Conservation (phyloP, 2,329 filamentous ascomycete species). For the Ophiostoma fasciatum region DNA sequence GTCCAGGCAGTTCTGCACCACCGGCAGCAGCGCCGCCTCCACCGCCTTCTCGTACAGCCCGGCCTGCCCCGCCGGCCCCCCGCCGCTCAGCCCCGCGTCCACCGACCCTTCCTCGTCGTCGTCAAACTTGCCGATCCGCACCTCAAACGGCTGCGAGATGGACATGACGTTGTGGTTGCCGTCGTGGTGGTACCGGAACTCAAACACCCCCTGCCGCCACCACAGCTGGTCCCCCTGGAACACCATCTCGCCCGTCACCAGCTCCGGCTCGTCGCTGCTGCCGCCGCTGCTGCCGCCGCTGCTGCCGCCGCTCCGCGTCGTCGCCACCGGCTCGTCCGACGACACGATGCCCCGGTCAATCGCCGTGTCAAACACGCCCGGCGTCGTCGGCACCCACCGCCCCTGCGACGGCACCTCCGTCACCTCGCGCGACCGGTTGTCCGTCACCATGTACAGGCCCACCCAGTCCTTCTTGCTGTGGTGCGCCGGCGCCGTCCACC, state of each 20-base stretch:
- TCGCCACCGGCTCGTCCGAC: constrained; percentile 43
- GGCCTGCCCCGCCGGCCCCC: constrained; percentile 20
- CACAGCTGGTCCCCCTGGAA: constrained; percentile 90
- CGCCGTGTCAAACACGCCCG: constrained; percentile 59
- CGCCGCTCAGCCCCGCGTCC: constrained; percentile 19
- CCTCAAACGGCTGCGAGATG: constrained; percentile 85
- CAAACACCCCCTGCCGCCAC: constrained; percentile 94
- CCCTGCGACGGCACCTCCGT: constrained; percentile 77
- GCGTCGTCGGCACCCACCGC: constrained; percentile 73
- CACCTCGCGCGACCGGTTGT: constrained; percentile 73
- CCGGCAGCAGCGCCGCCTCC: constrained; percentile 61
- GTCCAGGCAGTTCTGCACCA: constrained; percentile 87
- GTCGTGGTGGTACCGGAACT: constrained; percentile 93
- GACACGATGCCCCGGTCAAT: constrained; percentile 63
- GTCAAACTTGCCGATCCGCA: constrained; percentile 68
- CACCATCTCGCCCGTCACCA: constrained; percentile 65
- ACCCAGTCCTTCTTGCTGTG: constrained; percentile 93
- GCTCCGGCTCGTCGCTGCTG: constrained; percentile 32
- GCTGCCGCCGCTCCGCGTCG: too few relatives aligned
- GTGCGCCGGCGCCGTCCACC: constrained; percentile 76
- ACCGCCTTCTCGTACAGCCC: constrained; percentile 52
- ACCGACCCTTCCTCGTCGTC: constrained; percentile 44
- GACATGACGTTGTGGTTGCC: constrained; percentile 89
- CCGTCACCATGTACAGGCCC: constrained; percentile 87
- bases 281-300: too few relatives aligned